Conservation (phyloP, 495 filamentous ascomycete genomes). For the Schizothecium vesticola region DNA sequence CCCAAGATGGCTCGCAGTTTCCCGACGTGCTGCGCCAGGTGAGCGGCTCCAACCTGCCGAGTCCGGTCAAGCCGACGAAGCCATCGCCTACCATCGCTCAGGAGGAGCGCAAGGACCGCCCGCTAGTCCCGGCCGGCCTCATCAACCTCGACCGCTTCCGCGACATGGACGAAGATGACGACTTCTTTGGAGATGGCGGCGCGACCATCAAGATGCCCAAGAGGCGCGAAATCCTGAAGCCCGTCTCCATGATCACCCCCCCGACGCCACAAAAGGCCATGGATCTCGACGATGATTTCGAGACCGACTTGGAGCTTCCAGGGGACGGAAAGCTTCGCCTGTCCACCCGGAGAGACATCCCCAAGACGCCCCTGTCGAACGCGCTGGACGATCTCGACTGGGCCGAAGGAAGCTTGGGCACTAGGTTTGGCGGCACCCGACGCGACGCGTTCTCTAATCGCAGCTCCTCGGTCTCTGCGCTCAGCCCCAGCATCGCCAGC, state of each 20-base stretch:
- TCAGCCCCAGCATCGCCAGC: slow-evolving; percentile 88
- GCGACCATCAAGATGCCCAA: slow-evolving; percentile 66
- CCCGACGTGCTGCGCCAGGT: slow-evolving; percentile 65
- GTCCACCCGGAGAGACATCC: slow-evolving; percentile 51
- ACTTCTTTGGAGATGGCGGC: slow-evolving; percentile 55
- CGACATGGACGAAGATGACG: slow-evolving; percentile 53
- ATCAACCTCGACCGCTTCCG: slow-evolving; percentile 56
- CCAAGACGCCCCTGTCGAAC: slow-evolving; percentile 50
- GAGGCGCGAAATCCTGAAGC: slow-evolving; percentile 48
- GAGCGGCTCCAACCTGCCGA: slow-evolving; percentile 40
- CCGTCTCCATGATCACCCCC: slow-evolving; percentile 52
- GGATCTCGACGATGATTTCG: slow-evolving; percentile 60
- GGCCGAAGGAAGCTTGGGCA: slow-evolving; percentile 88
- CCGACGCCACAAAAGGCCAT: slow-evolving; percentile 44
- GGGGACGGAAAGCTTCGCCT: slow-evolving; percentile 54
- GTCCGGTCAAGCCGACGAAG: slow-evolving; percentile 36
- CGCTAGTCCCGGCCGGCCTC: slow-evolving; percentile 28
- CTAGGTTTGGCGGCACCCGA: slow-evolving; percentile 77
- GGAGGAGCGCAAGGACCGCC: slow-evolving; percentile 24
- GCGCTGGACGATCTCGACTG: slow-evolving; percentile 80
- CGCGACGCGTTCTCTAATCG: slow-evolving; percentile 70
- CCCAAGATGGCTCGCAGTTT: slow-evolving; percentile 53
- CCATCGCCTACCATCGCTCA: slow-evolving; percentile 14
- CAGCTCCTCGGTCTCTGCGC: slow-evolving; percentile 78
- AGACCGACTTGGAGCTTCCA: slow-evolving; percentile 73